Evolutionary conservation across 78 protist genomes (phyloP).

Genomic region (slime mould (Dictyostelium discoideum)): dicty_2.7 NC_007090.3:4411501-4412000

Average conservation of each 20-base stretch:
- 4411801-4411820: neutral
- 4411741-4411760: too few relatives aligned
- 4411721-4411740: neutral
- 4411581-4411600: neutral
- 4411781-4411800: slow-evolving; percentile 8
- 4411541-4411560: neutral
- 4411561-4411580: neutral
- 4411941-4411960: neutral
- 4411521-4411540: slow-evolving; percentile 2
- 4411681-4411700: neutral
- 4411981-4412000: neutral
- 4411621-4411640: slow-evolving; percentile 20
- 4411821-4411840: neutral
- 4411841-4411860: neutral
- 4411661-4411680: neutral
- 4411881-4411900: neutral
- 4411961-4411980: neutral
- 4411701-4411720: neutral
- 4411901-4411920: neutral
- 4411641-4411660: slow-evolving; percentile 3
- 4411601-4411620: slow-evolving; percentile 2
- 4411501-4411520: neutral
- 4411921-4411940: neutral
- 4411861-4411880: slow-evolving; percentile 26
- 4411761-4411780: too few relatives aligned